Base-by-base conservation (phyloP, 495 filamentous ascomycete genomes). In the Neurospora sublineolata region DNA sequence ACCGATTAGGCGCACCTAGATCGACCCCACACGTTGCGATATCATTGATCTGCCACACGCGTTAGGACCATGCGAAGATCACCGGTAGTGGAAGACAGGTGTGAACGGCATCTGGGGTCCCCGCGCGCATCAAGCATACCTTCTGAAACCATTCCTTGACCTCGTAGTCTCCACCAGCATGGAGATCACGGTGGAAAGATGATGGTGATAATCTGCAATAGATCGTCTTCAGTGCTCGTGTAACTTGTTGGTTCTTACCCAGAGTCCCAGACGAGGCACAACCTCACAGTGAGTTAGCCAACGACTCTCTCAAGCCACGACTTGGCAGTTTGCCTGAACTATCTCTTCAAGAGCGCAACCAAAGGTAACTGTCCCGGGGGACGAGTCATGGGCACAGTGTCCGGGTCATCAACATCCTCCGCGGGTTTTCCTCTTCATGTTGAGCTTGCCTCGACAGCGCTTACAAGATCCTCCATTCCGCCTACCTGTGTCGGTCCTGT, bases 401-500 rank as follows among this genome's bases (percentile, higher is more conserved):
- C 52, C 52, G 14, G 52, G 52, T 18, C 14, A 36, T 30, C 52
- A 64, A 30, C 14, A 64, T 64, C 27, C 52, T 64, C 52, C 52
- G 52, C 52, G 27, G 14, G 12, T 8, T 64, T 64, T 33, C 14
- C 52, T 64, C 20, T 58, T 58, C 14, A 64, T 64, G 14, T 64
- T 33, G 52, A 52, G 74, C 74, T 52, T 78, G 74, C 69, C 77
- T 79, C 20, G 81, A 64, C 84, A 68, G 83, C 84, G 37, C 77
- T 79, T 7, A 88, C 83, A 71, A 88, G 71, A 71, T 84, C 84
- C 16, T 87, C 85, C 77, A 87, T 80, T 0, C 81, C 80, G 33
- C 86, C 86, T 11, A 88, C 87, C 44, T 87, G 82, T 1, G 79
- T 84, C 27, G 89, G 89, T 0, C 89, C 89, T n/a, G 84, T 84